A percentile compares a stretch with the other conserved stretches of the same genome.
Conservation (phyloP, 768 basidiomycete species). For the Suillus ampliporus region DNA sequence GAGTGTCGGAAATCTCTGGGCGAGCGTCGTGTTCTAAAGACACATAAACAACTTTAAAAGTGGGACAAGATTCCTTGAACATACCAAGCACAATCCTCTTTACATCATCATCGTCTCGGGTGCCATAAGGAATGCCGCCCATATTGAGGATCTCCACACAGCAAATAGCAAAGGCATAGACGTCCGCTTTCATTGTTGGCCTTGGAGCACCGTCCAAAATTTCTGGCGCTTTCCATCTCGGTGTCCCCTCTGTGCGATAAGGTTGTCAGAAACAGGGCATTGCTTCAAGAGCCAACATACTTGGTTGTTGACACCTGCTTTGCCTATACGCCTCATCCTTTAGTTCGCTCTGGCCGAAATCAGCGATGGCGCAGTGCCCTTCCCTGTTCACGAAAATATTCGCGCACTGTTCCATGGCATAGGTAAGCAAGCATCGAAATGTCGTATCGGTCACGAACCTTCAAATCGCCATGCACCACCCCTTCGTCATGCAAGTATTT, state of each 20-base stretch:
- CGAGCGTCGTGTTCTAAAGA: constrained; percentile 54
- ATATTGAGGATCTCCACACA: constrained; percentile 68
- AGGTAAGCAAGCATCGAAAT: background rate
- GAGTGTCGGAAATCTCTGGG: constrained; percentile 51
- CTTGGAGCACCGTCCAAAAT: constrained; percentile 54
- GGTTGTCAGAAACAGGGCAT: constrained; percentile 4
- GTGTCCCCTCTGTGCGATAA: constrained; percentile 55
- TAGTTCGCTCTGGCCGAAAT: constrained; percentile 85
- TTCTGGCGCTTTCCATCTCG: constrained; percentile 78
- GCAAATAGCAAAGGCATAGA: constrained; percentile 71
- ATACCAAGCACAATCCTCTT: constrained; percentile 56
- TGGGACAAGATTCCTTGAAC: constrained; percentile 23
- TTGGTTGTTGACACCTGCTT: constrained; percentile 53
- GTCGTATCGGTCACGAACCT: constrained; percentile 49
- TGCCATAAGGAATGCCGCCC: constrained; percentile 65
- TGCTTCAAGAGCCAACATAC: constrained; percentile 39
- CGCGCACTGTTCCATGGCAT: constrained; percentile 50
- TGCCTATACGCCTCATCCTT: constrained; percentile 72
- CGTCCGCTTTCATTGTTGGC: constrained; percentile 62
- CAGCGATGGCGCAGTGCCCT: constrained; percentile 72
- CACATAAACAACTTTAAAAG: constrained; percentile 24
- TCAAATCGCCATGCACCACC: constrained; percentile 82
- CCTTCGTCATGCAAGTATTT: constrained; percentile 72
- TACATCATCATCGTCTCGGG: constrained; percentile 56
- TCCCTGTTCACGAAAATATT: constrained; percentile 79